Percentiles rank a stretch among this genome's conserved stretches.
These are phyloP conservation scores for Daedaleopsis nitida DNA, from an alignment of 768 basidiomycete species.

Conservation along the genomic window DNA sequence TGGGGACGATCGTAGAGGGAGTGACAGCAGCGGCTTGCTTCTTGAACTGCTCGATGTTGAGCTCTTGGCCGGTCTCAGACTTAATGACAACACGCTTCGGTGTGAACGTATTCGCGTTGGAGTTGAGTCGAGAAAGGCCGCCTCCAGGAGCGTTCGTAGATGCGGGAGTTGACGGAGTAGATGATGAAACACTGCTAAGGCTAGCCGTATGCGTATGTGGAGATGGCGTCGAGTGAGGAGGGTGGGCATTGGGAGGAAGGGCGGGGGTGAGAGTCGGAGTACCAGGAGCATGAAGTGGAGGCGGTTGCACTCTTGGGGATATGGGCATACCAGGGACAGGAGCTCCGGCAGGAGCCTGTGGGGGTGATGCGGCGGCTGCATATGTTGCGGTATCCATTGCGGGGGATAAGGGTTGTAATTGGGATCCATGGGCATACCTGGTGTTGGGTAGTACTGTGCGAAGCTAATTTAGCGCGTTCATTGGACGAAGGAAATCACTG, in stretches of 20 bases:
- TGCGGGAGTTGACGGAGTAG: constrained; percentile 71
- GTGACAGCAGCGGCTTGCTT: constrained; percentile 46
- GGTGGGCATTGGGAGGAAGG: constrained; percentile 46
- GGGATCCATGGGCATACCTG: constrained; percentile 42
- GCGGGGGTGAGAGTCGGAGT: constrained; percentile 73
- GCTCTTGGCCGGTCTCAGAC: constrained; percentile 63
- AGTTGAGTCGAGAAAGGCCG: constrained; percentile 52
- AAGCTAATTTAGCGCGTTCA: neutral
- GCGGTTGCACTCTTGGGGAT: constrained; percentile 67
- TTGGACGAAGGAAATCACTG: neutral
- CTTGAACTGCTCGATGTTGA: constrained; percentile 58
- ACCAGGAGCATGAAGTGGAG: constrained; percentile 54
- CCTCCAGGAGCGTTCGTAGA: constrained; percentile 43
- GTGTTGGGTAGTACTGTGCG: constrained; percentile 40
- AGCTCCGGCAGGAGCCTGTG: constrained; percentile 27
- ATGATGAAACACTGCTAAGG: constrained; percentile 52
- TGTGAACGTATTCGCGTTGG: constrained; percentile 62
- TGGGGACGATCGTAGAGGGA: constrained; percentile 41
- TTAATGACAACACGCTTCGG: constrained; percentile 59
- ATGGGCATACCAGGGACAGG: constrained; percentile 53
- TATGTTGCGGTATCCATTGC: constrained; percentile 34
- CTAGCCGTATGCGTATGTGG: constrained; percentile 40
- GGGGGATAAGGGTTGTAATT: constrained; percentile 43
- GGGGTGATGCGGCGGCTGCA: constrained; percentile 40
- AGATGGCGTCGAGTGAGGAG: constrained; percentile 51